These are phyloP conservation scores for Tetrapyrgos nigripes DNA, from an alignment of 1,284 basidiomycete genomes.

Conservation along the genomic window DNA sequence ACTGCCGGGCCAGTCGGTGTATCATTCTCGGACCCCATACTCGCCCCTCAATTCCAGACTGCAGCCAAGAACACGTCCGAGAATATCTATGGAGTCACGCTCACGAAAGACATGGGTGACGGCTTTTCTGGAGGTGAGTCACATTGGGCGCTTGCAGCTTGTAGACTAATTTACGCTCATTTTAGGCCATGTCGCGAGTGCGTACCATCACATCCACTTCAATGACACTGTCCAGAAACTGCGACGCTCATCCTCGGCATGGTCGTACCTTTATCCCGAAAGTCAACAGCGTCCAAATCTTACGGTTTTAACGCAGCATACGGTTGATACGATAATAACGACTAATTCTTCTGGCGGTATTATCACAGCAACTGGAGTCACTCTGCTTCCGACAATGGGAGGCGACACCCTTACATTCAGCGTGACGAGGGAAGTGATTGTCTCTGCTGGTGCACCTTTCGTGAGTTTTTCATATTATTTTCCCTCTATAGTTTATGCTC, in stretches of 20 bases:
- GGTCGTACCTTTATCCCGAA: slow-evolving; percentile 6
- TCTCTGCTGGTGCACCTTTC: slow-evolving; percentile 1
- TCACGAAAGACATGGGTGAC: slow-evolving; percentile 17
- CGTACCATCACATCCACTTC: slow-evolving; percentile 20
- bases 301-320: slow-evolving; percentile 1
- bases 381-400: background rate
- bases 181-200: slow-evolving; percentile 17
- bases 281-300: background rate
- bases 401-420: background rate
- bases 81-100: slow-evolving; percentile 12
- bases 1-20: slow-evolving; percentile 8
- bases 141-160: background rate
- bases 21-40: slow-evolving; percentile 3
- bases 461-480: background rate
- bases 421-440: background rate
- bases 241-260: slow-evolving; percentile 6
- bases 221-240: slow-evolving; percentile 19
- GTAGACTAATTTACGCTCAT: background rate
- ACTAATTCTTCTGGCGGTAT: background rate
- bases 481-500: background rate
- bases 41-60: slow-evolving; percentile 18
- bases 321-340: background rate
- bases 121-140: slow-evolving; percentile 19
- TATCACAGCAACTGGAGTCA: slow-evolving; percentile 8
- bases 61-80: slow-evolving; percentile 14